Evolutionary conservation across 78 protist genomes (phyloP).

Genomic region (Anaeramoeba flamelloides): DNA sequence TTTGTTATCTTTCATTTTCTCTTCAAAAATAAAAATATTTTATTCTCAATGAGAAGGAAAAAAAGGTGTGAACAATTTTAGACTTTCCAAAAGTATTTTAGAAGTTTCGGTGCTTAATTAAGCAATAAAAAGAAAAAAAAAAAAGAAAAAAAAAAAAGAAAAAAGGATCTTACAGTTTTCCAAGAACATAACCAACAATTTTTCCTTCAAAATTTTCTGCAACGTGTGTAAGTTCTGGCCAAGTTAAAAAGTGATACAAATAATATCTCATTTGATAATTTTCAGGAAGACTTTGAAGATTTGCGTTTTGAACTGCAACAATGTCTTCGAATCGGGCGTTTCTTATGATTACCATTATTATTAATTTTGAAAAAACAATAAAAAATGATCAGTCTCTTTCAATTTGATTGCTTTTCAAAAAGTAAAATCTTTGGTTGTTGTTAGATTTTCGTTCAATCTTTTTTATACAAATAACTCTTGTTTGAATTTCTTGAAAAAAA

Average conservation of each 20-base stretch:
- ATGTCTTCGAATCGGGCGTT: conserved; percentile 56
- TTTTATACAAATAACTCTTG: no score
- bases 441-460: no score
- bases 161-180: conserved; percentile 62
- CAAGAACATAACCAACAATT: conserved; percentile 90
- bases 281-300: conserved; percentile 88
- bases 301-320: conserved; percentile 82
- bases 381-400: no score
- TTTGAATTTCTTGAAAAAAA: no score
- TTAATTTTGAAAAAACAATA: background rate
- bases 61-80: background rate
- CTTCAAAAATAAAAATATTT: background rate
- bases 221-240: conserved; percentile 86
- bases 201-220: conserved; percentile 66
- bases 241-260: conserved; percentile 81
- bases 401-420: no score
- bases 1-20: no score
- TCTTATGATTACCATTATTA: conserved; percentile 23
- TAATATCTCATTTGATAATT: conserved; percentile 91
- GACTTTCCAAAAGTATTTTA: background rate
- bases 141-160: no score
- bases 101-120: conserved; percentile 7
- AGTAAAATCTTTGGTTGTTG: no score
- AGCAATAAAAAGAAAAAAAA: background rate
- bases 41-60: background rate